Base-by-base conservation (phyloP, 495 filamentous ascomycete genomes). In the Annulohypoxylon bovei region DNA sequence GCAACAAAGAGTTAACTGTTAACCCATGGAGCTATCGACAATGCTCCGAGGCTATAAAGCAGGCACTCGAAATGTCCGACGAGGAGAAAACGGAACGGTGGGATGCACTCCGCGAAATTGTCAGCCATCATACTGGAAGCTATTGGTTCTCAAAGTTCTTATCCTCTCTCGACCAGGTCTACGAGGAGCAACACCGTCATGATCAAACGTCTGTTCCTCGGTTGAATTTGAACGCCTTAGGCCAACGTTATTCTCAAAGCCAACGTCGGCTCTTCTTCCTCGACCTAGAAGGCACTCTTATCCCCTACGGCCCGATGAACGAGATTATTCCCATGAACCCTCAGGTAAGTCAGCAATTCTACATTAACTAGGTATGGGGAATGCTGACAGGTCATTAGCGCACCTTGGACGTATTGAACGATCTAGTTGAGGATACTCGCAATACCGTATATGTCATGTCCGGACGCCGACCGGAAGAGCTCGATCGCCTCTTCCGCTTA, bases 391-490 rank as follows among this genome's bases (percentile, higher is more conserved):
- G 11, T 46, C 6, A 33, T 1, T 57, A 87, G 79, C 89, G 92
- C 25, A 92, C 93, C 8, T 85, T 96, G 62, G 91, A 92, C 50
- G 88, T 90, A 1, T 77, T 98, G 32, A 92, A 89, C 42, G 93
- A 96, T 54, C 77, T 98, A 27, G 84, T 94, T 23, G 81, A 89
- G 7, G 93, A 97, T 72, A 84, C 89, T 0, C 84, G 82, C 23
- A 98, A 97, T 73, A 86, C 90, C n/a, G 90, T 98, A 32, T 98
- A 97, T 71, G 89, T 98, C 62, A 97, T 96, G 93, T 95, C 92
- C 40, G 89, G 92, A 12, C 87, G 92, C 25, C 89, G 88, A 73
- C 90, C 92, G 0, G 92, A 97, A 74, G 93, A 98, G 74, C 90
- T 98, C 40, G 94, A 97, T 67, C 85, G 88, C 0, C 81, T 96